A percentile compares a stretch with the other conserved stretches of the same genome.
Evolutionary conservation across 73 alveolate species (phyloP).

Genomic region (Effrenium voratum): DNA sequence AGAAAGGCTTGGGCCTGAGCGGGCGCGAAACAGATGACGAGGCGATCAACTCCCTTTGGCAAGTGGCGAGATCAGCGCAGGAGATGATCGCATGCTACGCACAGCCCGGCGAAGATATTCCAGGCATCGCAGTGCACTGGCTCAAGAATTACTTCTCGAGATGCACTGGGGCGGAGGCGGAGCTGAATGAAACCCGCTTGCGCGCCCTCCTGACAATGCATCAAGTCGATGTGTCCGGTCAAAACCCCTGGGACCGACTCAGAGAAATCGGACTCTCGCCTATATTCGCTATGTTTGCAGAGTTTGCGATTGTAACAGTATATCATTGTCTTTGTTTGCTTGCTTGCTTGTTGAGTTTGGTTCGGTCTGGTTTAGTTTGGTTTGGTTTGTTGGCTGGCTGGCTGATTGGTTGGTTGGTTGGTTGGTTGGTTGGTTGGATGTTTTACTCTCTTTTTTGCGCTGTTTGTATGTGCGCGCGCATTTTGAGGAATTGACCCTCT

Average conservation of each 20-base stretch:
- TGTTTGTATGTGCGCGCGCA: no score
- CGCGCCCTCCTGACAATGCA: conserved; percentile 54
- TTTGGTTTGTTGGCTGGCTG: no score
- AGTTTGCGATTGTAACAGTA: no score
- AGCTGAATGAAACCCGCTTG: conserved; percentile 62
- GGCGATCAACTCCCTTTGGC: conserved; percentile 37
- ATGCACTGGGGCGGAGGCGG: conserved; percentile 19
- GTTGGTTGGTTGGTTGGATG: no score
- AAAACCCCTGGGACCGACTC: conserved; percentile 31
- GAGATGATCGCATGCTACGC: conserved; percentile 73
- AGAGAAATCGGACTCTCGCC: background rate
- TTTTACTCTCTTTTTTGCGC: no score
- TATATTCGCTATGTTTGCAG: background rate
- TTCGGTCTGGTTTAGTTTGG: no score
- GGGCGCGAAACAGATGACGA: conserved; percentile 44
- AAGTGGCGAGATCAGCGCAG: conserved; percentile 80
- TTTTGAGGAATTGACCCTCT: no score
- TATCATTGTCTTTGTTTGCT: no score
- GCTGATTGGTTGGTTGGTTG: no score
- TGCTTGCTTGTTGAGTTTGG: no score
- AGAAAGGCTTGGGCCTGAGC: conserved; percentile 29
- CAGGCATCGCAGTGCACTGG: conserved; percentile 73
- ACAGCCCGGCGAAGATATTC: background rate
- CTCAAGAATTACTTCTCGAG: conserved; percentile 23
- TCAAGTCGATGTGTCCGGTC: background rate